Base-by-base conservation (phyloP, 75 land plant species). In the Selaginella moellendorffii region DNA sequence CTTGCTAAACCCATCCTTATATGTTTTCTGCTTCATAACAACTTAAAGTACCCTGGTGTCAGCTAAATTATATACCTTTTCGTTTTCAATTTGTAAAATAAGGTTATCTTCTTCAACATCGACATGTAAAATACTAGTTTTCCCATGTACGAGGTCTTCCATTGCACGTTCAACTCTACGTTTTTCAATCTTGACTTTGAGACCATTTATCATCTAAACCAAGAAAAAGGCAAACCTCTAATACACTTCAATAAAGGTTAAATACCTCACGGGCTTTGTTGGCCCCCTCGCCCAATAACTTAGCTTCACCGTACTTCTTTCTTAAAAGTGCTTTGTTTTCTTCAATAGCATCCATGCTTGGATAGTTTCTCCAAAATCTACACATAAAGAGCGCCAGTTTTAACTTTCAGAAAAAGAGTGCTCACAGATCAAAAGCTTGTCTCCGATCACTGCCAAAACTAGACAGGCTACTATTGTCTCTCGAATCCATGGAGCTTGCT, bases 291-390 rank as follows among this genome's bases (percentile, higher is more conserved):
- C 72, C 65, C 28, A 73, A 28, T 19, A 21, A 36, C 71, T 68
- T 68, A 20, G 76, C 76, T 30, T 73, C 62, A 21, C 24, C 25
- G 53, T 73, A 73, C 56, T 31, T 68, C 5, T 31, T 69, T 30
- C 64, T 68, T n/a, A 74, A 42, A 42, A 74, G 26, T 19, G 19
- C 30, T 52, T 69, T 74, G 26, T 74, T 74, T 30, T 74, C 76
- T 69, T 74, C 66, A 53, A 74, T 74, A 5, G 76, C 72, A 27
- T 74, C 66, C 18, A 5, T 22, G 19, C 8, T 20, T 2, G 69
- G 65, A 59, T 68, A 68, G 28, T n/a, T 56, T 68, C 14, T 56
- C 29, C 42, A 27, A 58, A 68, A 68, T 19, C 69, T 36, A 36
- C 46, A 36, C 14, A 36, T 36, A 36, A 5, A 36, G 10, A 36